Base-by-base conservation (phyloP, 768 basidiomycete species). In the Amanita subjunquillea region DNA sequence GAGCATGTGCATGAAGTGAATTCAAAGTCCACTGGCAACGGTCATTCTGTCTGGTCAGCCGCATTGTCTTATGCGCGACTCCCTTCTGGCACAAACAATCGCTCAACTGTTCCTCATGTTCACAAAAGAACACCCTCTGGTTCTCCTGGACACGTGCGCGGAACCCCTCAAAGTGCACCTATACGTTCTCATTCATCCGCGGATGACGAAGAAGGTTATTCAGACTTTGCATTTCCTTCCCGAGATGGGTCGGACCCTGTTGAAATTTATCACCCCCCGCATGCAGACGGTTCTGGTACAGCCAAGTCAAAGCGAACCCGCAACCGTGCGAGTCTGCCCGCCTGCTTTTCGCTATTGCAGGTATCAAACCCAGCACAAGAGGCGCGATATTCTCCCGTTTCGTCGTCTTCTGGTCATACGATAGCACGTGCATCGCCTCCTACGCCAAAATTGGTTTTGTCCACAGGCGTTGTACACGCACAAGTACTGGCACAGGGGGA, bases 261-360 rank as follows among this genome's bases (percentile, higher is more conserved):
- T 54, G 70, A 73, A 50, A 53, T 50, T 48, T 66, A 65, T 50
- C 54, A 60, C 34, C 57, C 55, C 39, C 61, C 61, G 8, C 60
- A 63, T 46, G 54, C 59, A 52, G 63, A 64, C 51, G 60, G 56
- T 56, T 57, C 55, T 37, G 12, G 58, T 30, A 56, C 65, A 59
- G 56, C 69, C 56, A 74, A 69, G 63, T 50, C 72, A 52, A 79
- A 72, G 67, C 74, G 71, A 54, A 72, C 67, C 59, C 81, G 79
- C 59, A 85, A 81, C 64, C 83, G 86, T 63, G 80, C 81, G 42
- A 84, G 81, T 63, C 76, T 89, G 27, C 86, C 86, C 20, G 78
- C 83, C 17, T 86, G 80, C 66, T 89, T 89, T 64, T 86, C 84
- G 44, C 72, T 87, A 54, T 74, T 89, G 37, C 78, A 81, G 62